Evolutionary conservation across 108 stramenopile species (phyloP), one percentile per base, ranked within the genome.

Genomic region (Tribonema minus): DNA sequence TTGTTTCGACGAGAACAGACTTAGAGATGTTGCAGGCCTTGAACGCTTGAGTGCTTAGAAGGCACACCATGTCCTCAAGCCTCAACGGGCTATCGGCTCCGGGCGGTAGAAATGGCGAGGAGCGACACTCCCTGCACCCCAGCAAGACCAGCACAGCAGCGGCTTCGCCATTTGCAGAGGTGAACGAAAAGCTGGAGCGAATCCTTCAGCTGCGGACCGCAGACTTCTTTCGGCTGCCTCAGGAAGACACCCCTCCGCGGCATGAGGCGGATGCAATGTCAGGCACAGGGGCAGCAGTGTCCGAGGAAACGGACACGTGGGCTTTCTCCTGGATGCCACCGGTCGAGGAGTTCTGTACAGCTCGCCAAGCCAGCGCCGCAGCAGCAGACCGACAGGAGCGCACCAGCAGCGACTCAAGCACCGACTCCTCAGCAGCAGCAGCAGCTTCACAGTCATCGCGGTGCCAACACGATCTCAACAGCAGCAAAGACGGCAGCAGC

Each of bases 251-350:
- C 46, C 46, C 46, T 54, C 15, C 9, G 15, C 46, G 20, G 46
- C 46, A 54, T 54, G 46, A 9, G 20, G 46, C 9, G 46, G n/a
- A n/a, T 54, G 15, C 15, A 54, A 54, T 2, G 63, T 30, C 63
- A 64, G 2, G 30, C 1, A n/a, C 63, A 29, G 63, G 1, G 30
- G 25, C 63, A 15, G 20, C 20, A 1, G 25, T 29, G 63, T 25
- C 20, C 70, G 80, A 81, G 71, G 41, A 72, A 23, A 27, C 70
- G 25, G 80, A 81, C 23, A 81, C 80, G 26, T 71, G 70, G 80
- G 70, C 60, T 32, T 81, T 81, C 64, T 72, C 71, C 7, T 81
- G 80, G 80, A 71, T 81, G 80, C 80, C 80, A 7, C 58, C 71
- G 27, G 70, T 81, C 41, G 80, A 81, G 61, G 71, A 81, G 29